These are phyloP conservation scores for Globisporangium perplexum DNA, from an alignment of 352 stramenopile genomes.

Conservation along the genomic window DNA sequence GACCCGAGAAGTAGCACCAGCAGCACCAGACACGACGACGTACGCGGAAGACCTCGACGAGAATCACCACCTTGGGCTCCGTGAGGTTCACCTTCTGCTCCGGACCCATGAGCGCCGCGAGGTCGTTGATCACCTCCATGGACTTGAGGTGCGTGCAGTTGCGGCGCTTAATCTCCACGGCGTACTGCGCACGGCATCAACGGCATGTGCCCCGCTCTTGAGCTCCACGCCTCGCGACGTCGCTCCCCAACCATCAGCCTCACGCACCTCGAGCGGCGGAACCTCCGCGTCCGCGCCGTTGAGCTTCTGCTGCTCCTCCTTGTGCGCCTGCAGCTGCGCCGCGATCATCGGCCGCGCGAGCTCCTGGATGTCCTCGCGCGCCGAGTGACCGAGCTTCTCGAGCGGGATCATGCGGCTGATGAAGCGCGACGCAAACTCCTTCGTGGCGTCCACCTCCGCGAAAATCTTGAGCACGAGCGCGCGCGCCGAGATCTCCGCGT, in stretches of 20 bases:
- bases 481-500: slow-evolving; percentile 37
- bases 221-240: no score
- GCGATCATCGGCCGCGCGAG: slow-evolving; percentile 52
- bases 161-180: slow-evolving; percentile 73
- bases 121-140: slow-evolving; percentile 68
- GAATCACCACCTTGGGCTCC: slow-evolving; percentile 45
- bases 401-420: slow-evolving; percentile 73
- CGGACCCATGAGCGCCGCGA: slow-evolving; percentile 44
- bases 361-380: slow-evolving; percentile 52
- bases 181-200: slow-evolving; percentile 19
- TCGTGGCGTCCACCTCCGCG: slow-evolving; percentile 47
- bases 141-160: slow-evolving; percentile 70
- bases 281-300: slow-evolving; percentile 13
- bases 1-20: no score
- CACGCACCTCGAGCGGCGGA: slow-evolving; percentile 19
- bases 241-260: background rate
- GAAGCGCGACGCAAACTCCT: slow-evolving; percentile 70
- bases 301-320: slow-evolving; percentile 17
- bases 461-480: slow-evolving; percentile 57
- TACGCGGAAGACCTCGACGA: slow-evolving; percentile 72
- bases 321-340: slow-evolving; percentile 27
- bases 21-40: background rate
- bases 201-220: no score
- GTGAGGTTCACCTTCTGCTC: slow-evolving; percentile 80
- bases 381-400: slow-evolving; percentile 61